These are phyloP conservation scores for Besnoitia besnoiti DNA, from an alignment of 169 alveolate genomes.

Conservation along the genomic window DNA sequence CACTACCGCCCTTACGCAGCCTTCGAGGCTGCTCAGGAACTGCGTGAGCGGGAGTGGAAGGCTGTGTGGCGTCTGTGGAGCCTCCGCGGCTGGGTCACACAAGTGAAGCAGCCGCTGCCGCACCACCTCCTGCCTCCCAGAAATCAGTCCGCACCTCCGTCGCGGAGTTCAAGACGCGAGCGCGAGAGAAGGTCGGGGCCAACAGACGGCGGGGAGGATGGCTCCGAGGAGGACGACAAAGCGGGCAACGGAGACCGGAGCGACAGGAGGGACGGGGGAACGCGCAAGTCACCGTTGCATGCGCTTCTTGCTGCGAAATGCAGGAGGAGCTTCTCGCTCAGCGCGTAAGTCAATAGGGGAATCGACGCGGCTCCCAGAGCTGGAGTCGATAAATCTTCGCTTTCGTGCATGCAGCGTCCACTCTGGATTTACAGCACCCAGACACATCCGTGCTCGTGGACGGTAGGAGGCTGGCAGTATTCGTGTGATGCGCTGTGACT, in stretches of 20 bases:
- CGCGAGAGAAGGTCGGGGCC: not conserved
- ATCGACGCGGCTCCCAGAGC: no score
- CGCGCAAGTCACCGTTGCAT: conserved; percentile 33
- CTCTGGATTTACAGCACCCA: no score
- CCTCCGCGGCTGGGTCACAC: conserved; percentile 31
- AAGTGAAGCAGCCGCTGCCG: conserved; percentile 18
- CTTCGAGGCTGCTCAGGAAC: conserved; percentile 33
- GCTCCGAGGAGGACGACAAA: not conserved
- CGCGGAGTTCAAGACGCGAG: not conserved
- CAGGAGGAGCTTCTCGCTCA: not conserved
- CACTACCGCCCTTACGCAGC: conserved; percentile 27
- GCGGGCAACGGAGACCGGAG: not conserved
- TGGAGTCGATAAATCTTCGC: no score
- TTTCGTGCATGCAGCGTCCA: no score
- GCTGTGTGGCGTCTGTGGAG: conserved; percentile 11
- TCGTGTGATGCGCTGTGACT: no score
- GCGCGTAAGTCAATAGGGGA: not conserved
- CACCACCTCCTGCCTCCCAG: not conserved
- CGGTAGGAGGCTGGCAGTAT: no score
- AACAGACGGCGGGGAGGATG: not conserved
- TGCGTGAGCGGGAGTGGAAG: conserved; percentile 19
- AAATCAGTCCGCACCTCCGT: not conserved
- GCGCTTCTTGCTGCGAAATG: conserved; percentile 17
- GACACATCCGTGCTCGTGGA: no score
- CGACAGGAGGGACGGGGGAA: not conserved